Evolutionary conservation across 768 basidiomycete species (phyloP).

Genomic region (Amanita subjunquillea): DNA sequence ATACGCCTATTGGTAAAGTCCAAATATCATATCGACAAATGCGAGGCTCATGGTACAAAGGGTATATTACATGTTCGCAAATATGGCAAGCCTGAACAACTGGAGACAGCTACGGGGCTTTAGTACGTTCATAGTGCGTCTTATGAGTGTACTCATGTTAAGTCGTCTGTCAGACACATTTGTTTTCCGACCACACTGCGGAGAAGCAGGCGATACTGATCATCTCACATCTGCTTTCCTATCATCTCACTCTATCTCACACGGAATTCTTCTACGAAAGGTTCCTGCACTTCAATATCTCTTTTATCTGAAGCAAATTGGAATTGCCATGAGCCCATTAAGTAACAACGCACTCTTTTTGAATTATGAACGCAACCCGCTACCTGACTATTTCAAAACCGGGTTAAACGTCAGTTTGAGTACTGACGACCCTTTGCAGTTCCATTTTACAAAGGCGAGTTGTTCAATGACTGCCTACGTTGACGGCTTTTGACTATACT

Average conservation of each 20-base stretch:
- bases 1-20: conserved; percentile 80
- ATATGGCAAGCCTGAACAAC: conserved; percentile 89
- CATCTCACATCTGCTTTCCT: conserved; percentile 95
- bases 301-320: conserved; percentile 97
- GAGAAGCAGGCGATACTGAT: conserved; percentile 97
- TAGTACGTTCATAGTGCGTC: conserved; percentile 43
- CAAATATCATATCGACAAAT: background rate
- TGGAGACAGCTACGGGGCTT: conserved; percentile 86
- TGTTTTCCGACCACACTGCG: conserved; percentile 92
- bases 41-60: conserved; percentile 24
- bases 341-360: conserved; percentile 98
- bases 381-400: conserved; percentile 94
- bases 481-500: background rate
- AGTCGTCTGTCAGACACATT: conserved; percentile 62
- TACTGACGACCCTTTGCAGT: conserved; percentile 92
- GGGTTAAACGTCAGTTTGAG: conserved; percentile 95
- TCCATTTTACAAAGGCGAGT: conserved; percentile 93
- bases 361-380: conserved; percentile 92
- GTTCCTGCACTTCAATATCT: conserved; percentile 96
- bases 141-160: background rate
- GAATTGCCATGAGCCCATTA: conserved; percentile 95
- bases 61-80: conserved; percentile 97
- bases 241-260: conserved; percentile 95
- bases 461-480: background rate
- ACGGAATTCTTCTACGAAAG: conserved; percentile 96